Percentiles rank a stretch among this genome's conserved stretches.
Conservation (phyloP, 441 rosid species). For the Brassica hybrid region DNA sequence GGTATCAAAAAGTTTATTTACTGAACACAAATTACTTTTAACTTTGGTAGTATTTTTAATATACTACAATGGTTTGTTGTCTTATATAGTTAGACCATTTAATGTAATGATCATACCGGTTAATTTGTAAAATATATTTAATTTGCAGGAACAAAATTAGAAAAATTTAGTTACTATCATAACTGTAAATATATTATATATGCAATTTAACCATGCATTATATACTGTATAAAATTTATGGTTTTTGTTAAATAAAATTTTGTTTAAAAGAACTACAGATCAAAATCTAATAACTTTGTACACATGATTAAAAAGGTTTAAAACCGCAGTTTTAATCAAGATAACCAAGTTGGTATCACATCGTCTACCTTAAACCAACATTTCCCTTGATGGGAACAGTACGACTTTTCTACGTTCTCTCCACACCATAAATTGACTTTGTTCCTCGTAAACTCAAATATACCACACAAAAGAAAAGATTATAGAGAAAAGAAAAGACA, state of each 20-base stretch:
- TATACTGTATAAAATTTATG: not conserved
- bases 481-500: not conserved
- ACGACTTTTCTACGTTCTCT: not conserved
- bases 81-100: not conserved
- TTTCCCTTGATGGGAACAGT: not conserved
- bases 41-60: not conserved
- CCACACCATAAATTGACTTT: not conserved
- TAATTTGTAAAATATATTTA: not conserved
- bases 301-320: not conserved
- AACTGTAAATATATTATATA: not conserved
- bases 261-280: not conserved
- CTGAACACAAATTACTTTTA: not conserved
- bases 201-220: not conserved
- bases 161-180: not conserved
- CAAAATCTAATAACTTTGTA: not conserved
- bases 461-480: not conserved
- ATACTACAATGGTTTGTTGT: not conserved
- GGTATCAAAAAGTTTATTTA: no score
- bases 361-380: not conserved
- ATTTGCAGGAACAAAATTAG: no score
- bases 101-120: not conserved
- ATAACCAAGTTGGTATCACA: not conserved
- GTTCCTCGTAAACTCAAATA: not conserved
- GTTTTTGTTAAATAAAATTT: not conserved
- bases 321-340: not conserved